Evolutionary conservation across 1,284 basidiomycete species (phyloP).

Genomic region (Exobasidium rhododendri): DNA sequence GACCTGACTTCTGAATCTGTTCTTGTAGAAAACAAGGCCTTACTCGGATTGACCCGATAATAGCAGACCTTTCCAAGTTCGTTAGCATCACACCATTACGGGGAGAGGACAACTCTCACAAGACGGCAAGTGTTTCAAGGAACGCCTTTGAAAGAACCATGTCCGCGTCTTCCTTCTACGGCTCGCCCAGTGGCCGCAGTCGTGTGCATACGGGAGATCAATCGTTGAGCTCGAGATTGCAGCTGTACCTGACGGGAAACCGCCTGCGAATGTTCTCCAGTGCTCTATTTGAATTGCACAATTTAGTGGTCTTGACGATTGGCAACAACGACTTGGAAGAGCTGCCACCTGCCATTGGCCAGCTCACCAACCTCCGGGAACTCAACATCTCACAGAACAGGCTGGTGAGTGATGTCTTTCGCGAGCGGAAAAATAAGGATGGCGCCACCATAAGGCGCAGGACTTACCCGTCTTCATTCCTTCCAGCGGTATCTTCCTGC

Average conservation of each 20-base stretch:
- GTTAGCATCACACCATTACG: conserved; percentile 27
- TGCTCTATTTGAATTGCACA: conserved; percentile 47
- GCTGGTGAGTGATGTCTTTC: conserved; percentile 13
- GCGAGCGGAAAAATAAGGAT: too few relatives aligned
- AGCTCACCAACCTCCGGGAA: conserved; percentile 43
- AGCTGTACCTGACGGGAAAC: conserved; percentile 34
- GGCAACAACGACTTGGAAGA: conserved; percentile 44
- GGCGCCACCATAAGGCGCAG: too few relatives aligned
- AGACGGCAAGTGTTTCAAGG: conserved; percentile 4
- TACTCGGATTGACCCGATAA: conserved; percentile 18
- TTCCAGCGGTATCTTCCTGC: conserved; percentile 36
- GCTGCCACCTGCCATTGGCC: conserved; percentile 46
- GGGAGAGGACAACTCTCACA: not conserved
- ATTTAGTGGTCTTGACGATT: conserved; percentile 49
- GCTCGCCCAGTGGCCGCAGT: not conserved
- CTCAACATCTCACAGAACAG: conserved; percentile 45
- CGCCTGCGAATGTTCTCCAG: conserved; percentile 40
- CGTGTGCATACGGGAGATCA: not conserved
- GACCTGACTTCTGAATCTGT: too few relatives aligned
- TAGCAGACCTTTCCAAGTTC: conserved; percentile 30
- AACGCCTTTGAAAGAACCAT: not conserved
- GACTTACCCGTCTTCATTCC: too few relatives aligned
- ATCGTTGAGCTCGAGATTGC: conserved; percentile 9
- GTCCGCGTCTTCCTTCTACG: not conserved
- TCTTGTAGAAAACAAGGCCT: conserved; percentile 1